Conservation (phyloP, 345 rosid genomes). For the Mallotus nudiflorus region DNA sequence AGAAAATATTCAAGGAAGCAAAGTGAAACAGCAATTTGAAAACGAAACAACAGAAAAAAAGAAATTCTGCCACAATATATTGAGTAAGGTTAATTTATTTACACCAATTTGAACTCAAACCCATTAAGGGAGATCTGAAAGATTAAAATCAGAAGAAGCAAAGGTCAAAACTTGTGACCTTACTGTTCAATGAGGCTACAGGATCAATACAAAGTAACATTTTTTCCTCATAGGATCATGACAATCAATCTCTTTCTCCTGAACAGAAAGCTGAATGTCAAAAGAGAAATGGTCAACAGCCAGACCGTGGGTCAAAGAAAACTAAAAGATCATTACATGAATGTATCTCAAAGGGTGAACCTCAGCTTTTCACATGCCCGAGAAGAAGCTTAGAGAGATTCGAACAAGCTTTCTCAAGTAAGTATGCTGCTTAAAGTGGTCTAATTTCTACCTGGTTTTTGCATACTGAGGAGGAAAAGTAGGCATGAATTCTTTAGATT, state of each 20-base stretch:
- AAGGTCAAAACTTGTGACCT: not conserved
- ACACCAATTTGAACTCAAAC: conserved; percentile 7
- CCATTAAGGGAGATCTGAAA: not conserved
- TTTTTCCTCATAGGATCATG: not conserved
- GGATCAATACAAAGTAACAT: not conserved
- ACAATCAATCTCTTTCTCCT: conserved; percentile 13
- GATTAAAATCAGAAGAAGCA: not conserved
- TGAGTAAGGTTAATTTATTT: conserved; percentile 7
- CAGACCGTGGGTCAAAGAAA: not conserved
- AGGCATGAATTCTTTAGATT: conserved; percentile 73
- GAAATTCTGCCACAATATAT: not conserved
- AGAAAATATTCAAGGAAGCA: conserved; percentile 15
- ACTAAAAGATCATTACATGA: not conserved
- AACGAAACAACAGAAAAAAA: not conserved
- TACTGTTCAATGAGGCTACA: not conserved
- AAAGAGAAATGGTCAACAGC: not conserved
- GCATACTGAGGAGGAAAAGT: conserved; percentile 57
- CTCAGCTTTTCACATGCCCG: not conserved
- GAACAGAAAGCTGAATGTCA: conserved; percentile 8
- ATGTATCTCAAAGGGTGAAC: not conserved
- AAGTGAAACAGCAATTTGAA: conserved; percentile 2
- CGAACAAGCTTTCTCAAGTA: conserved; percentile 10
- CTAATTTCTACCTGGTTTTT: conserved; percentile 29
- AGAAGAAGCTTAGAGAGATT: not conserved
- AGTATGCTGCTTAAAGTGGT: not conserved